These are phyloP conservation scores for Globisporangium barbulae DNA, from an alignment of 352 stramenopile species.

Conservation along the genomic window DNA sequence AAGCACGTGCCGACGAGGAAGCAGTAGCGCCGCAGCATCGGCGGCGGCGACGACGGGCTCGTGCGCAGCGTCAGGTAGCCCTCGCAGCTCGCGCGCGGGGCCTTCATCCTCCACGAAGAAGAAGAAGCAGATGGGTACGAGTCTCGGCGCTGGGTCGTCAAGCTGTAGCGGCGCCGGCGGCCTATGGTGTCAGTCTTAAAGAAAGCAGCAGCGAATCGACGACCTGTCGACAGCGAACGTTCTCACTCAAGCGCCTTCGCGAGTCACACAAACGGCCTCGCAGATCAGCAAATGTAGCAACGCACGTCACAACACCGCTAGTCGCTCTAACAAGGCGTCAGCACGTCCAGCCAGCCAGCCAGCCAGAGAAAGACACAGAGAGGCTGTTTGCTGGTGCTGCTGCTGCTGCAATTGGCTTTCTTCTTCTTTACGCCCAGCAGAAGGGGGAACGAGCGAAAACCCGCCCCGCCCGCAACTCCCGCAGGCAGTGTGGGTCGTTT, in stretches of 20 bases:
- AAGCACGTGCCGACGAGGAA: constrained; percentile 87
- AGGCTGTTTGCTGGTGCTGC: not conserved
- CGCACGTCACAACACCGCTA: no score
- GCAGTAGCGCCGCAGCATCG: constrained; percentile 85
- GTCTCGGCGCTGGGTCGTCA: constrained; percentile 13
- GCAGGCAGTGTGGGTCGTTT: not conserved
- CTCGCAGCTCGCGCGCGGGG: constrained; percentile 75
- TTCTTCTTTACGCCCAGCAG: not conserved
- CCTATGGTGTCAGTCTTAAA: constrained; percentile 13
- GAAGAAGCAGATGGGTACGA: constrained; percentile 1
- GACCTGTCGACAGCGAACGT: constrained; percentile 5
- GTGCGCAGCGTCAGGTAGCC: constrained; percentile 85
- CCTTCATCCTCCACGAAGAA: constrained; percentile 58
- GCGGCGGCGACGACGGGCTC: constrained; percentile 80
- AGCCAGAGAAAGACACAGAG: not conserved
- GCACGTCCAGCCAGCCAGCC: no score
- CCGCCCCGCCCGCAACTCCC: no score
- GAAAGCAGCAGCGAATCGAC: not conserved
- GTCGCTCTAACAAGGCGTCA: no score
- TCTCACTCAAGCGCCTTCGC: no score
- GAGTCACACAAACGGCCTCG: no score
- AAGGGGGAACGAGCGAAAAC: not conserved
- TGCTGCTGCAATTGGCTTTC: constrained; percentile 1
- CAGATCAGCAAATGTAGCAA: no score
- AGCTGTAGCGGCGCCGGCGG: constrained; percentile 14